Evolutionary conservation across 257 asterid species (phyloP), one percentile per base, ranked within the genome.

Genomic region (Haberlea rhodopensis): DNA sequence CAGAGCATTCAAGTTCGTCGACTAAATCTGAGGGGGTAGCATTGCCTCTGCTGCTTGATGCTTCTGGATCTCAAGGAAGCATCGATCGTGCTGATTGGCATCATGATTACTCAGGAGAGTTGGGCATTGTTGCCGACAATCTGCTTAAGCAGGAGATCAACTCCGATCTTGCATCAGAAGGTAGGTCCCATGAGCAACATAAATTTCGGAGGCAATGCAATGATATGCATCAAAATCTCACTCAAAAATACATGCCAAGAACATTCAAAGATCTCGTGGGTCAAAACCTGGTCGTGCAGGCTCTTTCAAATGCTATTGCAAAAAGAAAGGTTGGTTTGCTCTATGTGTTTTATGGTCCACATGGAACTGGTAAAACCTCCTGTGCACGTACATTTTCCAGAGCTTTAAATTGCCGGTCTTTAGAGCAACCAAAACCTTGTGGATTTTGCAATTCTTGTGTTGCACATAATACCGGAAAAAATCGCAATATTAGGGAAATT

Each of bases 361-460:
- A 79, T 63, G 98, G 98, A 71, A 91, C 96, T 27, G 96, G 96
- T 40, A 91, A 91, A 81, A 88, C 95, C 34, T 74, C 91, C 3
- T 80, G 89, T 69, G 98, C 95, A 1, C 90, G 88, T 25, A 82
- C 88, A 72, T 91, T 91, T 75, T 82, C 95, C 40, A 72, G 89
- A 76, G 95, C 94, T 49, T 78, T 91, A 66, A 86, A 80, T 78
- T 88, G 98, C 86, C 88, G 60, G 57, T 84, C 95, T 45, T 66
- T 53, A 26, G 90, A 91, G 71, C 81, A 82, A 59, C 76, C 91
- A 9, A 91, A 73, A 64, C 97, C 97, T 54, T 91, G 96, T 68
- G 91, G 97, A 19, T 57, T 70, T 71, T 91, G 97, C 79, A 80
- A 76, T 76, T 74, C 89, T 68, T 91, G 97, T 66, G 48, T 72